Evolutionary conservation across 306 rosid species (phyloP), one percentile per base, ranked within the genome.

Genomic region (Calophaca sinica): DNA sequence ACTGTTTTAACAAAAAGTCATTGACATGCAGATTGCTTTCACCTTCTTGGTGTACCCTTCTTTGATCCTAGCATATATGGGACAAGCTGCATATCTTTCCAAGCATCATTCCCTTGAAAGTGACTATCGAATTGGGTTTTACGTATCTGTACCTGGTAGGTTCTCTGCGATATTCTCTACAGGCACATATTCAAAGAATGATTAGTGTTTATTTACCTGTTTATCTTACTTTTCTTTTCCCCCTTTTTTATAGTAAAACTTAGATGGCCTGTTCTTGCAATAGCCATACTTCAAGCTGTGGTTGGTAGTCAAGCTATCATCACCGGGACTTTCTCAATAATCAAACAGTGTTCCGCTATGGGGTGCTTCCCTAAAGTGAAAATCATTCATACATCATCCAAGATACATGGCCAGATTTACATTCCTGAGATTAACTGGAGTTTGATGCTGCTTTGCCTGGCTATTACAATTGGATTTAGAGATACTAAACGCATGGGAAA

Each of bases 401-500:
- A 93, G 80, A 81, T 83, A 36, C 98, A 93, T 49, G 98, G 98
- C 68, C 98, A 93, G 86, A 91, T 93, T 68, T 93, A 93, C 89
- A 93, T 91, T 64, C 94, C 98, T 20, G 97, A 91, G 89, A 91
- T 93, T 77, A 93, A 93, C 79, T 93, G 97, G 98, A 91, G 84
- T 29, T 77, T 93, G 72, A 89, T 93, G 97, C 77, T 93, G 29
- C 87, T 94, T 48, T 89, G 97, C 87, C 73, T 94, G 77, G 92
- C 96, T 59, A 88, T 94, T 83, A 91, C 97, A 0, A 14, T 85
- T 39, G 98, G 97, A 51, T 94, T 94, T 80, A 82, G 96, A 80
- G 98, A 94, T 82, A 94, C 98, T n/a, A 94, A 87, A 81, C 92
- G 96, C 77, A 82, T 94, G 94, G 97, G 98, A 66, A 94, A 94